These are phyloP conservation scores for Meredithiella fracta DNA, from an alignment of 2,329 filamentous ascomycete species.

Conservation along the genomic window DNA sequence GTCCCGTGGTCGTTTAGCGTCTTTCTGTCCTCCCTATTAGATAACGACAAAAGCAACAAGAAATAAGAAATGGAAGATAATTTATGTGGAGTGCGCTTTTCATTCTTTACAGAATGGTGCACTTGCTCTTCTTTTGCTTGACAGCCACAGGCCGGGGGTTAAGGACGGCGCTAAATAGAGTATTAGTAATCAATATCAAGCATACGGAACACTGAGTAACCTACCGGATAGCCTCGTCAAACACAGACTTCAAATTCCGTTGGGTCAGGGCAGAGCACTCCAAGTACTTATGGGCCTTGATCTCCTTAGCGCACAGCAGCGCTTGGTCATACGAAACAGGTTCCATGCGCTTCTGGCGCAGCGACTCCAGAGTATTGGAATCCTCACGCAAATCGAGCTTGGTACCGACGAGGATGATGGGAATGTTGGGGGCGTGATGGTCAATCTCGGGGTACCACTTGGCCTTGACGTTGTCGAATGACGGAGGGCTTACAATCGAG, in stretches of 20 bases:
- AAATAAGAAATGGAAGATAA: conserved; percentile 17
- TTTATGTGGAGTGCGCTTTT: not conserved
- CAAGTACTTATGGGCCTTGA: conserved; percentile 90
- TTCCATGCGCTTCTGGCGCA: conserved; percentile 87
- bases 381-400: conserved; percentile 94
- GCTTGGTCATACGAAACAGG: conserved; percentile 94
- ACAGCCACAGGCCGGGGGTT: conserved; percentile 44
- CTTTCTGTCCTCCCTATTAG: not conserved
- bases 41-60: conserved; percentile 18
- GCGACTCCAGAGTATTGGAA: conserved; percentile 58
- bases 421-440: conserved; percentile 86
- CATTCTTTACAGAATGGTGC: conserved; percentile 45
- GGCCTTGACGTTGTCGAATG: conserved; percentile 96
- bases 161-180: conserved; percentile 46
- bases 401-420: conserved; percentile 91
- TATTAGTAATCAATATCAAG: conserved; percentile 14
- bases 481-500: conserved; percentile 92
- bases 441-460: conserved; percentile 99
- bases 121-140: conserved; percentile 50
- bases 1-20: not conserved
- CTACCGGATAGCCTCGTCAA: conserved; percentile 95
- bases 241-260: conserved; percentile 93
- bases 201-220: not conserved
- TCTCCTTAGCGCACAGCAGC: conserved; percentile 76
- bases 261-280: conserved; percentile 96